Conservation (phyloP, 2,329 filamentous ascomycete species). For the Talaromyces sp. region DNA sequence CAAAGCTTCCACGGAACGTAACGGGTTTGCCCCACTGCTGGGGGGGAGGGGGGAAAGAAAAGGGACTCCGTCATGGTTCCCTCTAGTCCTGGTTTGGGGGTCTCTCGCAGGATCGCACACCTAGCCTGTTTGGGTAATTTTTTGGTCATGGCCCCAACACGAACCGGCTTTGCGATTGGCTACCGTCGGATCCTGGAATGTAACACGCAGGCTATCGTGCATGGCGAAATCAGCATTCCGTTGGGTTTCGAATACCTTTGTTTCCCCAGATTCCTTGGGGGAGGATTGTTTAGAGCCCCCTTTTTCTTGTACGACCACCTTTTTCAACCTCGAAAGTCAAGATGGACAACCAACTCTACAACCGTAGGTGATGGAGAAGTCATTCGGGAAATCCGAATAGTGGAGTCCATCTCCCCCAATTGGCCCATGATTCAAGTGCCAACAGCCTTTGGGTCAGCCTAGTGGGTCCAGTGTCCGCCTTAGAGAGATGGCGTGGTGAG, state of each 20-base stretch:
- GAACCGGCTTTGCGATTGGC: constrained; percentile 12
- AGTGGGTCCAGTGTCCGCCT: constrained; percentile 19
- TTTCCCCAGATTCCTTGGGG: background rate
- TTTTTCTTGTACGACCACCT: background rate
- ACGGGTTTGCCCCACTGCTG: constrained; percentile 25
- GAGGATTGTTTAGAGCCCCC: too few species aligned
- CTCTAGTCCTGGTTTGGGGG: constrained; percentile 6
- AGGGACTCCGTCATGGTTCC: constrained; percentile 1
- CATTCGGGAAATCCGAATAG: background rate
- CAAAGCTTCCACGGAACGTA: constrained; percentile 24
- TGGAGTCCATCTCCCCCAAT: background rate
- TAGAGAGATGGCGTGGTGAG: background rate
- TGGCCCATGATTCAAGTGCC: background rate
- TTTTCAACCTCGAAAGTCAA: background rate
- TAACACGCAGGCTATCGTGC: background rate
- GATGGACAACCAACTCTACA: too few species aligned
- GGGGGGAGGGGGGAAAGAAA: background rate
- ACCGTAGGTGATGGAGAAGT: too few species aligned
- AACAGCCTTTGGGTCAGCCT: constrained; percentile 17
- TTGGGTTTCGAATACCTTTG: background rate
- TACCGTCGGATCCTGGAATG: constrained; percentile 1
- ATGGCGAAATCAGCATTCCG: background rate
- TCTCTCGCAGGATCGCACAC: constrained; percentile 17
- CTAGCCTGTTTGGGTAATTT: constrained; percentile 7
- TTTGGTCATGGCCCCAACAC: background rate